phyloP scores from a whole-genome alignment of 352 stramenopile genomes.

The Thraustotheca clavata region DNA sequence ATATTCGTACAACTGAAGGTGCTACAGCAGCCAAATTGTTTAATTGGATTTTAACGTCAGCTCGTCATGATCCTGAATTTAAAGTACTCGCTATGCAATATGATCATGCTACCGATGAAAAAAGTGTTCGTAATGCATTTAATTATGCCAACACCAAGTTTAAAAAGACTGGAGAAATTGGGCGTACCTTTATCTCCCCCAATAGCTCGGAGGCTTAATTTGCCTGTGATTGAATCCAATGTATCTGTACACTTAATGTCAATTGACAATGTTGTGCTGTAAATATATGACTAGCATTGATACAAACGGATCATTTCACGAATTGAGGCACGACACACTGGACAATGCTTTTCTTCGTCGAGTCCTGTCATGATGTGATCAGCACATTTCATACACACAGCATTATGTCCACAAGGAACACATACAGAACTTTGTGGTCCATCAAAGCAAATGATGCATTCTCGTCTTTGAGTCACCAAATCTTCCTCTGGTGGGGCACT shows the following conservation, averaged over 20 bases:
- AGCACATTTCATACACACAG: conserved; percentile 78
- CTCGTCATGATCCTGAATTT: neutral
- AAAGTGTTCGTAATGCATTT: neutral
- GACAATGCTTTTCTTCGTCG: conserved; percentile 33
- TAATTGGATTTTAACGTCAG: neutral
- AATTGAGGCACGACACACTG: conserved; percentile 63
- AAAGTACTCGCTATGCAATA: neutral
- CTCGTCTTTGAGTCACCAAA: conserved; percentile 6
- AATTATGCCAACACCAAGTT: neutral
- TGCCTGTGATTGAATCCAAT: too few species aligned
- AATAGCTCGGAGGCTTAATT: too few species aligned
- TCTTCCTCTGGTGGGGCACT: neutral
- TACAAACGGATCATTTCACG: conserved; percentile 73
- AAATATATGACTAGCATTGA: too few species aligned
- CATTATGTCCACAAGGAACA: conserved; percentile 79
- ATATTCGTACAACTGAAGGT: neutral
- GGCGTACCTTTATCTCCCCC: too few species aligned
- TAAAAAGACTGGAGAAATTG: too few species aligned
- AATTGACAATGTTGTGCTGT: too few species aligned
- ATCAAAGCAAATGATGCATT: conserved; percentile 83
- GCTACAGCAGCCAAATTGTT: neutral
- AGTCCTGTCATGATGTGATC: conserved; percentile 55
- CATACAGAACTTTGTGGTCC: conserved; percentile 63
- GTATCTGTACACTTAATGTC: too few species aligned
- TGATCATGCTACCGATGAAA: neutral